Percentiles rank a stretch among this genome's conserved stretches.
These are phyloP conservation scores for Eimeria sp. DNA, from an alignment of 169 alveolate species.

Conservation along the genomic window DNA sequence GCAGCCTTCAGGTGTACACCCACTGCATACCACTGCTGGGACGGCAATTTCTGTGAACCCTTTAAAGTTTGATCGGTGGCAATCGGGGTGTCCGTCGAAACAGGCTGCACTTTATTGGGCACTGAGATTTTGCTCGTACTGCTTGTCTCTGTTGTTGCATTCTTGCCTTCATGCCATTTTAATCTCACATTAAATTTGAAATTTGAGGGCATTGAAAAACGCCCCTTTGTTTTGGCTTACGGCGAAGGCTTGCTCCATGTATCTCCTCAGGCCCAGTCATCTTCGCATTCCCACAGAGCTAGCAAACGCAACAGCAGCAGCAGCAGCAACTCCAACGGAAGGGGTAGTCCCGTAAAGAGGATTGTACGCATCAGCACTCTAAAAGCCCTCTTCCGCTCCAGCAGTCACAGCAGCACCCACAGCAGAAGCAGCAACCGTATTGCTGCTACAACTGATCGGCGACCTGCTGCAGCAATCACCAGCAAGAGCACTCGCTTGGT, in stretches of 20 bases:
- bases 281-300: not conserved
- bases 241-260: too few relatives aligned
- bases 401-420: slow-evolving; percentile 11
- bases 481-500: slow-evolving; percentile 8
- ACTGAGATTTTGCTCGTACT: not conserved
- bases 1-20: slow-evolving; percentile 65
- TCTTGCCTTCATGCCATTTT: not conserved
- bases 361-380: slow-evolving; percentile 48
- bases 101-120: not conserved
- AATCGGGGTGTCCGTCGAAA: not conserved
- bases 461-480: slow-evolving; percentile 47
- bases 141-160: not conserved
- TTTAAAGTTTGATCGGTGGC: not conserved
- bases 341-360: slow-evolving; percentile 45
- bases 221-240: not conserved
- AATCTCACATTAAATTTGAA: too few relatives aligned
- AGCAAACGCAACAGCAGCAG: not conserved
- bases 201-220: not conserved
- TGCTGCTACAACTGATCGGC: not conserved
- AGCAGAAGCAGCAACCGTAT: not conserved
- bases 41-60: not conserved
- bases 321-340: not conserved
- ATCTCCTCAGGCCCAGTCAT: slow-evolving; percentile 13
- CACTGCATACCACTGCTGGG: not conserved
- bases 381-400: slow-evolving; percentile 53